Conservation (phyloP, 495 filamentous ascomycete genomes). For the Hypoxylon lenormandii region DNA sequence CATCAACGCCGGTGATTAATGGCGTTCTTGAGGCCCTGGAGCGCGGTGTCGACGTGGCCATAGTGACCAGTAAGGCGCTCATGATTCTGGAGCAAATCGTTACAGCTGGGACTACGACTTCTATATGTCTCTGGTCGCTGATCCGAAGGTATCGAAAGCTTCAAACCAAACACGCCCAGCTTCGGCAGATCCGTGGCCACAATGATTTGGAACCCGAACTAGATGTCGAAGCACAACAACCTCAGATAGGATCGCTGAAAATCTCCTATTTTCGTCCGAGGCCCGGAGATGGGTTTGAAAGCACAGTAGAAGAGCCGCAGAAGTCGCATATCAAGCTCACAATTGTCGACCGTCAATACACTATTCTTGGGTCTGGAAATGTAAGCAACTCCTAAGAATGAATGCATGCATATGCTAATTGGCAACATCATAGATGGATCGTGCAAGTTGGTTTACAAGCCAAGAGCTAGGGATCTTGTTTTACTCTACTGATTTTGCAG, state of each 20-base stretch:
- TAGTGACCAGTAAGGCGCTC: slow-evolving; percentile 73
- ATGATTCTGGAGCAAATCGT: slow-evolving; percentile 80
- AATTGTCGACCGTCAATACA: slow-evolving; percentile 69
- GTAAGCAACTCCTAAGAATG: slow-evolving; percentile 22
- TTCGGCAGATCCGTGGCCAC: no score
- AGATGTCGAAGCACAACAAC: slow-evolving; percentile 50
- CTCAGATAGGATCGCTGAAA: slow-evolving; percentile 54
- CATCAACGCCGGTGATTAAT: slow-evolving; percentile 66
- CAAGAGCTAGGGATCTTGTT: slow-evolving; percentile 80
- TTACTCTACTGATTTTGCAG: slow-evolving; percentile 61
- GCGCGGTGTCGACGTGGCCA: slow-evolving; percentile 71
- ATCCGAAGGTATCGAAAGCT: slow-evolving; percentile 59
- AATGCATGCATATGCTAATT: slow-evolving; percentile 13
- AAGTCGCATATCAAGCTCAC: slow-evolving; percentile 79
- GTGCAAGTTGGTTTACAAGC: slow-evolving; percentile 80
- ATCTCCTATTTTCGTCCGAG: slow-evolving; percentile 64
- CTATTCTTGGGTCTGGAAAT: slow-evolving; percentile 78
- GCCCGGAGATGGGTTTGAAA: slow-evolving; percentile 8
- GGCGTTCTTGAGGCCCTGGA: slow-evolving; percentile 65
- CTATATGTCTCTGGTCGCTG: slow-evolving; percentile 67
- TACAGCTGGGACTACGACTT: slow-evolving; percentile 75
- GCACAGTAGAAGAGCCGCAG: slow-evolving; percentile 62
- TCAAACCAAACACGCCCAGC: slow-evolving; percentile 5
- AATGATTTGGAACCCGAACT: slow-evolving; percentile 19
- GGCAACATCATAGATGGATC: slow-evolving; percentile 62